A percentile compares a stretch with the other conserved stretches of the same genome.
Evolutionary conservation across 192 early-diverging fungal species (phyloP).

Genomic region (Backusella sp.): DNA sequence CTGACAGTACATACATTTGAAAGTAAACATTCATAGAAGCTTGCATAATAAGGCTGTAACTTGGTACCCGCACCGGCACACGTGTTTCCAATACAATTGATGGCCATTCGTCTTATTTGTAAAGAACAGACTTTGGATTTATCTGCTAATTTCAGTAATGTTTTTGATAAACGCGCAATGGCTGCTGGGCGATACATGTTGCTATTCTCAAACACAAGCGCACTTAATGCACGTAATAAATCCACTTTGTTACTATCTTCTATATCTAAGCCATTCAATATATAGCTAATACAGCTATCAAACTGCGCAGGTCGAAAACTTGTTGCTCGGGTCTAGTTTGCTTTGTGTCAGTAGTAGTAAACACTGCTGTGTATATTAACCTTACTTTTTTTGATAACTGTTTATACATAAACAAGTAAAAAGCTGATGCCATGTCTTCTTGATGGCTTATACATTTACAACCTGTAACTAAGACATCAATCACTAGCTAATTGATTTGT

Average conservation of each 20-base stretch:
- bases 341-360: neutral
- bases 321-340: conserved; percentile 15
- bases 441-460: conserved; percentile 9
- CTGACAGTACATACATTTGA: conserved; percentile 38
- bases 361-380: neutral
- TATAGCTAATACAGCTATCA: conserved; percentile 20
- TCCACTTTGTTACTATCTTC: conserved; percentile 35
- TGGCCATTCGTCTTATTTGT: conserved; percentile 58
- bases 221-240: conserved; percentile 51
- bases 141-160: conserved; percentile 24
- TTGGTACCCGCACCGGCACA: conserved; percentile 59
- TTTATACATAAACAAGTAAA: conserved; percentile 36
- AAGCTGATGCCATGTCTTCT: conserved; percentile 16
- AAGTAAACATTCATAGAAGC: conserved; percentile 51
- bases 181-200: neutral
- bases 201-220: conserved; percentile 49
- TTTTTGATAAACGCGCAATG: conserved; percentile 18
- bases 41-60: conserved; percentile 40
- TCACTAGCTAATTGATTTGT: conserved; percentile 20
- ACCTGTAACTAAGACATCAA: conserved; percentile 29
- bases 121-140: conserved; percentile 22
- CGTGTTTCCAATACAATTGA: conserved; percentile 67
- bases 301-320: conserved; percentile 19
- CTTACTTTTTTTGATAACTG: conserved; percentile 31
- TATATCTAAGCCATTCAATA: conserved; percentile 20